Evolutionary conservation across 2,329 filamentous ascomycete genomes (phyloP).

Genomic region (Hysterium pulicare): DNA sequence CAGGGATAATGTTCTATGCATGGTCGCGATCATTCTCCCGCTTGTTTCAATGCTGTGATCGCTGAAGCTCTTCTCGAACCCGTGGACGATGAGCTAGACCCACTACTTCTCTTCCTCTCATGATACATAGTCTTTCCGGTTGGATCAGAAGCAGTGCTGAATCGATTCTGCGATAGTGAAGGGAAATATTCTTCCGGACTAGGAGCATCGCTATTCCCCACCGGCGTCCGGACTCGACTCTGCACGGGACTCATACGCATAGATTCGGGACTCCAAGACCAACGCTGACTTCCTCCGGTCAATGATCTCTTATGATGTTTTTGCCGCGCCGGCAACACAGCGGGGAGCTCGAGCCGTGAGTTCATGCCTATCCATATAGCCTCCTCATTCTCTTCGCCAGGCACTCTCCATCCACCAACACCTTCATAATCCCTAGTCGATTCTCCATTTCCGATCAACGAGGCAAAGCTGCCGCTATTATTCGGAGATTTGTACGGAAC

Average conservation of each 20-base stretch:
- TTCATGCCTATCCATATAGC: conserved; percentile 45
- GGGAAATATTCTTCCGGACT: conserved; percentile 28
- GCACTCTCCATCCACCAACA: conserved; percentile 40
- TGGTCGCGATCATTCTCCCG: conserved; percentile 1
- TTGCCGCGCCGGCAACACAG: conserved; percentile 18
- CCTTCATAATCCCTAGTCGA: conserved; percentile 42
- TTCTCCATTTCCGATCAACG: conserved; percentile 30
- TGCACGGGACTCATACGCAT: conserved; percentile 38
- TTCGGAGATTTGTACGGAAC: conserved; percentile 14
- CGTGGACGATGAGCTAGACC: conserved; percentile 5
- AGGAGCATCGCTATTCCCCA: neutral
- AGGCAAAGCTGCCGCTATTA: conserved; percentile 34
- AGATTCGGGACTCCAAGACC: conserved; percentile 30
- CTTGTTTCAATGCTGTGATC: neutral
- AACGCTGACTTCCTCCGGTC: conserved; percentile 30
- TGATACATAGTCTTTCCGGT: conserved; percentile 16
- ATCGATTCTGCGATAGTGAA: conserved; percentile 11
- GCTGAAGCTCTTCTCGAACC: conserved; percentile 2
- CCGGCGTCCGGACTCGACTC: conserved; percentile 34
- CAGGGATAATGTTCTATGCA: too few relatives aligned
- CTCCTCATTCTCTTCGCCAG: conserved; percentile 40
- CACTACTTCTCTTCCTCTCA: conserved; percentile 24
- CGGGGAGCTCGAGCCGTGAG: conserved; percentile 38
- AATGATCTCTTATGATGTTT: conserved; percentile 28
- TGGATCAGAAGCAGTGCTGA: conserved; percentile 21